These are phyloP conservation scores for Xerocomus spinulosus DNA, from an alignment of 768 basidiomycete species.

Conservation along the genomic window DNA sequence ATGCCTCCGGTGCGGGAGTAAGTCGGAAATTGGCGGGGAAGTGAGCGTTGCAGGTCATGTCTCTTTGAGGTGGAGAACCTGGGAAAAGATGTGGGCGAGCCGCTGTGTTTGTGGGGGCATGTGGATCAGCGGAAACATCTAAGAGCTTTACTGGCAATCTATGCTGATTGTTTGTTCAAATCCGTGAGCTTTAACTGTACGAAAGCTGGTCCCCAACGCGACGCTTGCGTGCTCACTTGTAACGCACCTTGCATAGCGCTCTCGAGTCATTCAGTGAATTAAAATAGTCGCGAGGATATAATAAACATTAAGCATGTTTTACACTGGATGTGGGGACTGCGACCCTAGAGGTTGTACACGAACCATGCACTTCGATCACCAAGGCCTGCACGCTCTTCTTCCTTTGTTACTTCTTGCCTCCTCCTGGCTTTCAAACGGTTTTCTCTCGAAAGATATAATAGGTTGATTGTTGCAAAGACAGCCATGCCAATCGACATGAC, in stretches of 20 bases:
- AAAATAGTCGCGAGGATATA: too few species aligned
- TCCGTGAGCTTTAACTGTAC: too few species aligned
- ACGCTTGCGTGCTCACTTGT: too few species aligned
- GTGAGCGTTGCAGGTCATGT: slow-evolving; percentile 27
- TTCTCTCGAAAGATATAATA: slow-evolving; percentile 37
- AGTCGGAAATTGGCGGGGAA: slow-evolving; percentile 42
- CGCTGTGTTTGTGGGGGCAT: slow-evolving; percentile 70
- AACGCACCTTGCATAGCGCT: too few species aligned
- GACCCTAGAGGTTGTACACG: slow-evolving; percentile 39
- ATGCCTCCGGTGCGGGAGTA: slow-evolving; percentile 64
- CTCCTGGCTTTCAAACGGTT: slow-evolving; percentile 43
- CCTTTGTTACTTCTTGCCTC: slow-evolving; percentile 28
- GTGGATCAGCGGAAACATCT: slow-evolving; percentile 40
- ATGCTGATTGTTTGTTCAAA: too few species aligned
- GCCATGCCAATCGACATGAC: slow-evolving; percentile 38
- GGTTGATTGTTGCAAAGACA: slow-evolving; percentile 35
- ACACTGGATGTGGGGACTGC: too few species aligned
- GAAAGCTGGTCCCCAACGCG: too few species aligned
- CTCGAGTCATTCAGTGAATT: too few species aligned
- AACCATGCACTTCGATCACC: slow-evolving; percentile 52
- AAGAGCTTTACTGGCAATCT: background rate
- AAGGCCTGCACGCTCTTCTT: slow-evolving; percentile 32
- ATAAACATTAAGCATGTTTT: too few species aligned
- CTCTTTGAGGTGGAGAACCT: slow-evolving; percentile 51
- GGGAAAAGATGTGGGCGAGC: slow-evolving; percentile 57